phyloP scores from a whole-genome alignment of 495 filamentous ascomycete genomes.

The Cenococcum geophilum region DNA sequence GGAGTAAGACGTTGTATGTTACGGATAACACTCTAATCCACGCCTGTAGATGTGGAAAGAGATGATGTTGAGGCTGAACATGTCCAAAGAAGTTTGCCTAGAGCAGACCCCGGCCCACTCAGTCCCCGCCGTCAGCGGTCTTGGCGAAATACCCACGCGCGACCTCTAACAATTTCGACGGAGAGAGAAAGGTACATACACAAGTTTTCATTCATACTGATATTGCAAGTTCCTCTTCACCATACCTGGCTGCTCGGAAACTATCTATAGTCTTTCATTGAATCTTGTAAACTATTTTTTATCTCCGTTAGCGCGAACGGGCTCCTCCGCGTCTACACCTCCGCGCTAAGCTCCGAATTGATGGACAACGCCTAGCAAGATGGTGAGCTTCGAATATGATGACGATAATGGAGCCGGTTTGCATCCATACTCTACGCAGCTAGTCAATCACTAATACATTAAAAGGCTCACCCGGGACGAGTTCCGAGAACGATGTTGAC shows the following conservation, averaged over 20 bases:
- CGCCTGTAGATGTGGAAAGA: neutral
- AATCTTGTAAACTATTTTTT: no score
- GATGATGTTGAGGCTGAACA: neutral
- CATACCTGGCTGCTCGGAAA: no score
- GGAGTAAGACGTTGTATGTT: no score
- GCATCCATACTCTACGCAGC: neutral
- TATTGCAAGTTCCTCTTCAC: no score
- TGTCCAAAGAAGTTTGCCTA: neutral
- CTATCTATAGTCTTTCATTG: no score
- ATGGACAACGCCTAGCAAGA: conserved; percentile 7
- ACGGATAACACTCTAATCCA: neutral
- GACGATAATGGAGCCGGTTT: conserved; percentile 37
- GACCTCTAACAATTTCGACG: neutral
- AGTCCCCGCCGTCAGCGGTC: neutral
- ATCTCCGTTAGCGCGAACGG: no score
- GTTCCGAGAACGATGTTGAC: conserved; percentile 43
- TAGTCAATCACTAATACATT: neutral
- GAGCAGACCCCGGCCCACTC: neutral
- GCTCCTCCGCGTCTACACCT: neutral
- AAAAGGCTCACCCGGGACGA: conserved; percentile 26
- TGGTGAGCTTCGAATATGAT: conserved; percentile 40
- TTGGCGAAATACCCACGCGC: neutral
- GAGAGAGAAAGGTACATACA: no score
- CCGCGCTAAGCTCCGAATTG: neutral
- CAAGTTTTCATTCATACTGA: no score